Percentiles rank a stretch among this genome's conserved stretches.
phyloP scores from a whole-genome alignment of 192 early-diverging fungal species.

The Radiomyces spectabilis region DNA sequence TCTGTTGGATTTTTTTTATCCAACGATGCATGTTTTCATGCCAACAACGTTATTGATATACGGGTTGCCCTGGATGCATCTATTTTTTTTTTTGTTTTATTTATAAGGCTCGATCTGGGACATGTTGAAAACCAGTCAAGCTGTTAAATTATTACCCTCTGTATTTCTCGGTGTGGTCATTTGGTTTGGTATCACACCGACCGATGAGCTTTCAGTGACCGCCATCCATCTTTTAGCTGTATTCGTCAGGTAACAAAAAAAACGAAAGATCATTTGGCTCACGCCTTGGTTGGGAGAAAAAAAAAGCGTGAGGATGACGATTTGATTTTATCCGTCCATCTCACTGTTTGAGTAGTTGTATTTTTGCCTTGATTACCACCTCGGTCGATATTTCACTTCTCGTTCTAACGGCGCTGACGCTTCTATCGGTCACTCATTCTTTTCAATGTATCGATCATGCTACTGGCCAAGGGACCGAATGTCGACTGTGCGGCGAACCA shows the following conservation, averaged over 20 bases:
- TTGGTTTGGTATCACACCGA: slow-evolving; percentile 24
- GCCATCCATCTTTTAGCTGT: slow-evolving; percentile 28
- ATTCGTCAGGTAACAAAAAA: slow-evolving; percentile 19
- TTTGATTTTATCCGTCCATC: neutral
- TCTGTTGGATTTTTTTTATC: no score
- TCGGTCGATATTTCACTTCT: slow-evolving; percentile 45
- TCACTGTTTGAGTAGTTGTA: slow-evolving; percentile 22
- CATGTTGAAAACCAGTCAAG: neutral
- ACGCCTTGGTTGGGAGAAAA: no score
- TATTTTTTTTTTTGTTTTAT: no score
- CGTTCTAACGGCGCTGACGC: slow-evolving; percentile 41
- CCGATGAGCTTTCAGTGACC: slow-evolving; percentile 18
- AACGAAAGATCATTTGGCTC: no score
- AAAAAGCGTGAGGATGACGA: neutral
- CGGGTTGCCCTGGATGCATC: no score
- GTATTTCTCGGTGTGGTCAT: slow-evolving; percentile 10
- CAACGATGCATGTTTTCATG: no score
- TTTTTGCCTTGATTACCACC: slow-evolving; percentile 45
- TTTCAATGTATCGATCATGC: slow-evolving; percentile 46
- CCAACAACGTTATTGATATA: no score
- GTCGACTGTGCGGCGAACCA: slow-evolving; percentile 36
- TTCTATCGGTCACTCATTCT: slow-evolving; percentile 50
- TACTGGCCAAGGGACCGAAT: slow-evolving; percentile 41
- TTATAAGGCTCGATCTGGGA: no score
- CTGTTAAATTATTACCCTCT: slow-evolving; percentile 11